These are phyloP conservation scores for Cylindrotheca fusiformis DNA, from an alignment of 108 stramenopile species.

Conservation along the genomic window DNA sequence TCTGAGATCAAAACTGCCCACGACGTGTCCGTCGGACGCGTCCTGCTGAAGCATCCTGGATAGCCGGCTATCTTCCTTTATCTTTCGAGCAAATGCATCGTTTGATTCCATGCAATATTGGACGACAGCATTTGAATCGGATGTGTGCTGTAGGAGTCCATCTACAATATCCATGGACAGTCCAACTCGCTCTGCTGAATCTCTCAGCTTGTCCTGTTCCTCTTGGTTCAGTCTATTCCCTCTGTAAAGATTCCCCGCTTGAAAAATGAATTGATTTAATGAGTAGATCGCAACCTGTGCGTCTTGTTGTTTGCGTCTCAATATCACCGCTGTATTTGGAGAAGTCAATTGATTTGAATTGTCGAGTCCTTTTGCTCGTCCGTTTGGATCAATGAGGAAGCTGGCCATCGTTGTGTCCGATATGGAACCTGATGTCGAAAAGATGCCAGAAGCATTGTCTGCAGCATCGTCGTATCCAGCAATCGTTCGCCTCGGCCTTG, in stretches of 20 bases:
- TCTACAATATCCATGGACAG: slow-evolving; percentile 29
- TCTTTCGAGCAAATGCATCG: slow-evolving; percentile 31
- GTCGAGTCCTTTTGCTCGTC: neutral
- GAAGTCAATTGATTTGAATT: neutral
- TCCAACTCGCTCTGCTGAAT: slow-evolving; percentile 29
- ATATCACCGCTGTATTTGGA: neutral
- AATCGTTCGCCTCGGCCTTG: neutral
- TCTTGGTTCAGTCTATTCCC: slow-evolving; percentile 14
- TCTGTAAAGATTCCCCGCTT: slow-evolving; percentile 31
- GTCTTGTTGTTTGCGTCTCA: slow-evolving; percentile 10
- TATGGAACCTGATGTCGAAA: neutral
- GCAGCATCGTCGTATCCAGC: neutral
- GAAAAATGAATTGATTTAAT: slow-evolving; percentile 35
- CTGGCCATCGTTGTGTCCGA: slow-evolving; percentile 26
- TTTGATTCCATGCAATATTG: slow-evolving; percentile 31
- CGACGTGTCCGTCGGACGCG: neutral
- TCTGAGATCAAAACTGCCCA: slow-evolving; percentile 14
- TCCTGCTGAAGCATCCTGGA: slow-evolving; percentile 11
- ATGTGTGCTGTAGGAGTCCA: slow-evolving; percentile 30
- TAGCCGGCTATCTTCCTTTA: slow-evolving; percentile 21
- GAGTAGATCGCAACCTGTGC: slow-evolving; percentile 18
- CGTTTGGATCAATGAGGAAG: slow-evolving; percentile 9
- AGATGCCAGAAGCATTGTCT: neutral
- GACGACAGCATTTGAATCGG: slow-evolving; percentile 25
- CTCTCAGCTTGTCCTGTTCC: slow-evolving; percentile 21